These are phyloP conservation scores for Aegilops speltoides DNA, from an alignment of 176 grass and related monocot species.

Conservation along the genomic window DNA sequence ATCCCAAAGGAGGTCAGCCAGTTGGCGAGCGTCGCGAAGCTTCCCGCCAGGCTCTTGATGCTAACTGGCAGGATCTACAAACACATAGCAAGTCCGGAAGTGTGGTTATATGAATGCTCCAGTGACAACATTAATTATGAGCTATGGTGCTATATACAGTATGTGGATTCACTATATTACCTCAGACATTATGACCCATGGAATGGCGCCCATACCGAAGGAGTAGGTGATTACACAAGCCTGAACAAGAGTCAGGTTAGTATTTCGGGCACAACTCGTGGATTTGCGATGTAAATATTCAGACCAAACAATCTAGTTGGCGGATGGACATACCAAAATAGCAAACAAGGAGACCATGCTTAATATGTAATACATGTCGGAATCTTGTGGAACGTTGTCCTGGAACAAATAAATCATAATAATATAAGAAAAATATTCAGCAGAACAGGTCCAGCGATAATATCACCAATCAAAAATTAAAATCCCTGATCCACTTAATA, in stretches of 20 bases:
- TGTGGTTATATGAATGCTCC: neutral
- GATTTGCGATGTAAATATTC: constrained; percentile 9
- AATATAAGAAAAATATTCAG: neutral
- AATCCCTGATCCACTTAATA: too few species aligned
- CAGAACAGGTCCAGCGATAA: neutral
- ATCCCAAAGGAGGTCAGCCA: constrained; percentile 82
- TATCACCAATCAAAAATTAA: neutral
- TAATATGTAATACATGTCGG: constrained; percentile 56
- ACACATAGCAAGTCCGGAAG: neutral
- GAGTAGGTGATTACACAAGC: constrained; percentile 75
- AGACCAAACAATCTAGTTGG: neutral
- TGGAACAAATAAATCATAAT: constrained; percentile 45
- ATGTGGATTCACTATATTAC: constrained; percentile 33
- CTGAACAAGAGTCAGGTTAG: constrained; percentile 43
- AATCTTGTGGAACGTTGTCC: constrained; percentile 56
- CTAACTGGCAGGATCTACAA: constrained; percentile 68
- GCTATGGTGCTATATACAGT: neutral
- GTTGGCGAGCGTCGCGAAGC: constrained; percentile 83
- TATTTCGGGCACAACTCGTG: neutral
- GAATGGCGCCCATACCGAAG: constrained; percentile 91
- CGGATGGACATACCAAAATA: constrained; percentile 60
- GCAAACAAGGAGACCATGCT: constrained; percentile 81
- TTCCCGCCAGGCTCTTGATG: constrained; percentile 89
- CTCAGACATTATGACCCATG: constrained; percentile 99
- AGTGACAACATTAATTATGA: neutral